Base-by-base conservation (phyloP, 805 yeast species). In the Wickerhamiella siamensis region DNA sequence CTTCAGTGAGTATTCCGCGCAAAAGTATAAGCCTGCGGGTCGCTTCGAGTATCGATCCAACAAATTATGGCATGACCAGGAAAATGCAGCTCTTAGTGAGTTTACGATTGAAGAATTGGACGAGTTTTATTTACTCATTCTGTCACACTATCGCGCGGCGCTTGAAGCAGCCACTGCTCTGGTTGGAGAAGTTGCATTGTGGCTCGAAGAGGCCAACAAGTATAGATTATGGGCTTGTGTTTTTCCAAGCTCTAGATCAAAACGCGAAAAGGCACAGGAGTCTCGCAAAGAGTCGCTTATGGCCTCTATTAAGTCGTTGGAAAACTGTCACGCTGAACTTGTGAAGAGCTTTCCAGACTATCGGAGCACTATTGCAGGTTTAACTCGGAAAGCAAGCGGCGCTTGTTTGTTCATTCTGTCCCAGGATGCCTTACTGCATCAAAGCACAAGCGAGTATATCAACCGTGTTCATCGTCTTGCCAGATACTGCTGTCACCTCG, bases 171-270 rank as follows among this genome's bases (percentile, higher is more conserved):
- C 51, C 4, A 43, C 42, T 14, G 49, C 44, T 5, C 44, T 51
- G 1, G 31, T 53, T 15, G 42, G 34, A 3, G 33, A 35, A 2
- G 38, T 46, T 5, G 39, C 44, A 2, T 16, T 24, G 3, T 56
- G 59, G 59, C 36, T 55, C 5, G 41, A 47, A 1, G 50, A 45
- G 9, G 53, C 56, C 5, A 52, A 54, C 39, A 40, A 43, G 8
- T 52, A 29, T 33, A 44, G 59, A n/a, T 14, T 43, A 4, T 42
- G 42, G 16, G 34, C 50, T 1, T 35, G 43, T 4, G 4, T 51
- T 4, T n/a, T 38, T 8, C 51, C 51, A 3, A 3, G 17, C 1
- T 24, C 10, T n/a, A 36, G 42, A 21, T 19, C 37, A 19, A 31
- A 41, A 45, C 43, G 42, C 27, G 27, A 34, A 19, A 21, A 36